These are phyloP conservation scores for Thraustochytrium sp. DNA, from an alignment of 352 stramenopile species.

Conservation along the genomic window DNA sequence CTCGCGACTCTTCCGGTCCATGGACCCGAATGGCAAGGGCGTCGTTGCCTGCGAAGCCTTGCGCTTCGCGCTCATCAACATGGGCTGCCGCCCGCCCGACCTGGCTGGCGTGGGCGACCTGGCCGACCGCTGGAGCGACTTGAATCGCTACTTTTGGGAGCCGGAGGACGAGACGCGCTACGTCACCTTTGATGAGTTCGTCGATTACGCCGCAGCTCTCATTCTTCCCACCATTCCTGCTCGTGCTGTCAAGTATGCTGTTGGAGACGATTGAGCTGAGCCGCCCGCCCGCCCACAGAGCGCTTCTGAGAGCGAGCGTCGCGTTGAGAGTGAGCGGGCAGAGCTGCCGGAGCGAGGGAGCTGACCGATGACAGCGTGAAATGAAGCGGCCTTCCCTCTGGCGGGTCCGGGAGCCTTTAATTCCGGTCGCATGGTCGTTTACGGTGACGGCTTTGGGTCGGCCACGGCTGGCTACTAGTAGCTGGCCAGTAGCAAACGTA, in stretches of 20 bases:
- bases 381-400: no score
- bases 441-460: no score
- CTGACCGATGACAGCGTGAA: no score
- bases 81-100: not conserved
- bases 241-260: not conserved
- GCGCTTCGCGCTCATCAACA: not conserved
- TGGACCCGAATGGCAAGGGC: not conserved
- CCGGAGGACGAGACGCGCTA: not conserved
- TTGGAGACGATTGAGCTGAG: no score
- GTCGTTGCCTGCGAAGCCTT: not conserved
- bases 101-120: not conserved
- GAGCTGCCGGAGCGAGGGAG: no score
- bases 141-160: not conserved
- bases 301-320: no score
- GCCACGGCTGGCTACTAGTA: no score
- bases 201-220: not conserved
- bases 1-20: not conserved
- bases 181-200: conserved; percentile 1
- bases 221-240: conserved; percentile 1
- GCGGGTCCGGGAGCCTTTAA: no score
- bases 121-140: not conserved
- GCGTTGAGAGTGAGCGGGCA: no score
- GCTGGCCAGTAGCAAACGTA: no score
- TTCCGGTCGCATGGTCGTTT: no score
- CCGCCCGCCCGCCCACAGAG: no score